Conservation (phyloP, 345 rosid genomes). For the Cardamine resedifolia region DNA sequence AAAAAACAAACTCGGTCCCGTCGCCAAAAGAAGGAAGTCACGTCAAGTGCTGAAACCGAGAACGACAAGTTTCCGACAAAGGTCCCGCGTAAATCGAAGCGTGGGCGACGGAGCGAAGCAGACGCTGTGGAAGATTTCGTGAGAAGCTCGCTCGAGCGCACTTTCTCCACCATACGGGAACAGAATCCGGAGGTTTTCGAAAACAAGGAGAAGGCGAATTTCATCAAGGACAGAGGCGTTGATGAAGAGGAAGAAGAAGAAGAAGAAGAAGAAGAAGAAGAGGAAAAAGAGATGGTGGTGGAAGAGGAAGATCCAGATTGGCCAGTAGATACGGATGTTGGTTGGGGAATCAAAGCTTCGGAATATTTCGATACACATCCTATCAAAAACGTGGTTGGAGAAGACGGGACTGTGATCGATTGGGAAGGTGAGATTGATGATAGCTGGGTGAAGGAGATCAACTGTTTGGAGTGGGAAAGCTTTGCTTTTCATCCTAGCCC, state of each 20-base stretch:
- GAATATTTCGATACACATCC: constrained; percentile 86
- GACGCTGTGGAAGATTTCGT: constrained; percentile 81
- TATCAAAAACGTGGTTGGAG: constrained; percentile 76
- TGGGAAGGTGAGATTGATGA: constrained; percentile 95
- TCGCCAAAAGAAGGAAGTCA: constrained; percentile 21
- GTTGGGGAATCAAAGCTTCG: constrained; percentile 92
- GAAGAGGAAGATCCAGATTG: constrained; percentile 82
- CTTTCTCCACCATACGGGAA: constrained; percentile 63
- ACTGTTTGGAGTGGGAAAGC: constrained; percentile 90
- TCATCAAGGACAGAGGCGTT: constrained; percentile 53
- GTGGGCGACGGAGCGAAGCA: constrained; percentile 80
- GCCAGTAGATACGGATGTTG: constrained; percentile 94
- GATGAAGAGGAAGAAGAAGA: constrained; percentile 36
- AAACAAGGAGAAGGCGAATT: constrained; percentile 39
- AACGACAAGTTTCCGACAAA: constrained; percentile 42
- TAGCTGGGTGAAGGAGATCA: constrained; percentile 81
- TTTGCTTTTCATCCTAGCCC: constrained; percentile 93
- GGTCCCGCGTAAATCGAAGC: constrained; percentile 58
- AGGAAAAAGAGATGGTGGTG: constrained; percentile 48
- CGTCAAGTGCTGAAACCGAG: constrained; percentile 16
- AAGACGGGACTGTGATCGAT: constrained; percentile 76
- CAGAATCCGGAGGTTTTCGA: constrained; percentile 56
- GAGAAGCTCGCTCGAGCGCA: constrained; percentile 59
- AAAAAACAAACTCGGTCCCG: constrained; percentile 26
- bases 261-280: constrained; percentile 34